Evolutionary conservation across 352 stramenopile genomes (phyloP), one percentile per base, ranked within the genome.

Genomic region (Phytophthora kernoviae): DNA sequence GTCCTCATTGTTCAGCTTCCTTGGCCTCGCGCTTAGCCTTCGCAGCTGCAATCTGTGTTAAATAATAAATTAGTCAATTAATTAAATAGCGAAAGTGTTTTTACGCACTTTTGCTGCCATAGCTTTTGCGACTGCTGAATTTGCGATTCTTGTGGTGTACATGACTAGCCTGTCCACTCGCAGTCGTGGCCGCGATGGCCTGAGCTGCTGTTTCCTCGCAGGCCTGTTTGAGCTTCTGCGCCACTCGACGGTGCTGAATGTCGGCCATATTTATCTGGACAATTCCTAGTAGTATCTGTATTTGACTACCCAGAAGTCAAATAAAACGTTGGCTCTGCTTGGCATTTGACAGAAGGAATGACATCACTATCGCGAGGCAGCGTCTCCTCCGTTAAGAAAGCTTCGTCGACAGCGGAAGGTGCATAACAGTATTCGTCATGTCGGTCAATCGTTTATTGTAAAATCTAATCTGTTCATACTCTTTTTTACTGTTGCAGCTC

Each of bases 101-200:
- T 22, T 24, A n/a, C 60, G 40, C 52, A 79, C 81, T 73, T 91
- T 93, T 65, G 84, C 84, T 41, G 71, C 81, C 84, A 87, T 91
- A 46, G 84, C 86, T 40, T 94, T 91, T 91, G 22, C 80, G 76
- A 42, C 79, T 92, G 30, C 71, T 73, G 54, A 93, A 94, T 55
- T 94, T 93, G 69, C 78, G 74, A 55, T 92, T 92, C 54, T 93
- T 94, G 77, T 91, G 83, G 62, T 94, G 84, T 51, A 94, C 78
- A 33, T 73, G 80, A 45, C 72, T 77, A 1, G 86, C 86, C 55
- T 94, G 83, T 3, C 86, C 86, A 5, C 76, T 88, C 21, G 68
- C 76, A 0, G 65, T 88, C 12, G 86, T 93, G 10, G 86, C 86
- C 8, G 73, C 79, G 46, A 94, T 88, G 34, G 86, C 86, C 63